These are phyloP conservation scores for Saccharomyces paradoxus DNA, from an alignment of 805 yeast genomes.

Conservation along the genomic window DNA sequence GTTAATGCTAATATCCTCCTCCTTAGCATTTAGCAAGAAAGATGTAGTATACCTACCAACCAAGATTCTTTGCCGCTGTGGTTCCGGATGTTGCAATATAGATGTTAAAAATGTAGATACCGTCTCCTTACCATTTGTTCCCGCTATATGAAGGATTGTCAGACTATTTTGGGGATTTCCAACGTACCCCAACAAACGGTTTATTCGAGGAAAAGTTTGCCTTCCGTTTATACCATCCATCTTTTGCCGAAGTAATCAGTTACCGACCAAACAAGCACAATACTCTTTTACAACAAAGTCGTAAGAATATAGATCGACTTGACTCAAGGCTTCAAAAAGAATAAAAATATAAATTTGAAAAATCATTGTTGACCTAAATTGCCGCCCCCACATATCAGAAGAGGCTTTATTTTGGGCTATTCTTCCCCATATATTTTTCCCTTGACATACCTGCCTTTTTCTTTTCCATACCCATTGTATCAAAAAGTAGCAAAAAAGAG, in stretches of 20 bases:
- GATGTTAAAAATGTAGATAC: constrained; percentile 73
- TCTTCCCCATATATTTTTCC: background rate
- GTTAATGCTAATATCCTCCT: constrained; percentile 68
- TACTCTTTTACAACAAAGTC: background rate
- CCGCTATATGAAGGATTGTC: constrained; percentile 76
- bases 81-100: constrained; percentile 41
- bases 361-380: background rate
- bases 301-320: background rate
- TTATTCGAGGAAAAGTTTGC: constrained; percentile 31
- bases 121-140: constrained; percentile 94
- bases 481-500: background rate
- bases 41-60: constrained; percentile 84
- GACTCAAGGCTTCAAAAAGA: background rate
- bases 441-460: background rate
- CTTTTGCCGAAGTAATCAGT: background rate
- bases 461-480: background rate
- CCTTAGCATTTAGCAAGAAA: constrained; percentile 61
- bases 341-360: background rate
- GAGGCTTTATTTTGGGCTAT: background rate
- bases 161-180: constrained; percentile 60
- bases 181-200: constrained; percentile 38
- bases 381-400: background rate
- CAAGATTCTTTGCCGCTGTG: constrained; percentile 6
- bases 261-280: background rate
- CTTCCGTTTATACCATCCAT: background rate